phyloP scores from a whole-genome alignment of 2,329 filamentous ascomycete species.

The Mollisia scopiformis region DNA sequence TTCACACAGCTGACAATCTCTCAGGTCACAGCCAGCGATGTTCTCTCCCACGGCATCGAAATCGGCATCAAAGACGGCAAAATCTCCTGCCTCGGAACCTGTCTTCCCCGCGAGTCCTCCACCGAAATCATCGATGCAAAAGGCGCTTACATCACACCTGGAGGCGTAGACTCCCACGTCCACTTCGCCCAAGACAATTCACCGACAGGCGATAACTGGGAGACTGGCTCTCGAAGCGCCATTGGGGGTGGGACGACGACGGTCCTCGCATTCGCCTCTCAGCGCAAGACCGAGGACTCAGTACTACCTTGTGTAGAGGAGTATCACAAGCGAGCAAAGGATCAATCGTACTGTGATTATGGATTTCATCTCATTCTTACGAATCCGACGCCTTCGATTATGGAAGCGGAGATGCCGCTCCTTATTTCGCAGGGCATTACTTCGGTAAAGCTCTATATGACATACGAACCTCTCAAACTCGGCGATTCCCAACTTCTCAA shows the following conservation, averaged over 20 bases:
- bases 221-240: conserved; percentile 52
- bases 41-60: conserved; percentile 45
- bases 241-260: conserved; percentile 63
- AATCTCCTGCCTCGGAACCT: conserved; percentile 46
- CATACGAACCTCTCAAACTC: conserved; percentile 52
- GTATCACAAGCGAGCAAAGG: conserved; percentile 48
- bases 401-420: conserved; percentile 46
- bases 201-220: conserved; percentile 45
- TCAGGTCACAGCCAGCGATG: conserved; percentile 50
- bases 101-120: conserved; percentile 36
- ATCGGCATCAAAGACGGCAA: conserved; percentile 51
- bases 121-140: conserved; percentile 47
- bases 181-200: conserved; percentile 49
- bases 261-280: conserved; percentile 59
- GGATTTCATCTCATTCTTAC: conserved; percentile 56
- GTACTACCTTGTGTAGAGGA: conserved; percentile 48
- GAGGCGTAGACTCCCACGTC: conserved; percentile 52
- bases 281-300: conserved; percentile 48
- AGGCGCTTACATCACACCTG: conserved; percentile 48
- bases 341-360: conserved; percentile 58
- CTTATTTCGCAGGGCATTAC: conserved; percentile 48
- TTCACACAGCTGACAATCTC: background rate
- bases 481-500: conserved; percentile 52
- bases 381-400: conserved; percentile 45
- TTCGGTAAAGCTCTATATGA: conserved; percentile 56